Conservation (phyloP, 2,329 filamentous ascomycete genomes). For the Fusarium solani-melongenae region DNA sequence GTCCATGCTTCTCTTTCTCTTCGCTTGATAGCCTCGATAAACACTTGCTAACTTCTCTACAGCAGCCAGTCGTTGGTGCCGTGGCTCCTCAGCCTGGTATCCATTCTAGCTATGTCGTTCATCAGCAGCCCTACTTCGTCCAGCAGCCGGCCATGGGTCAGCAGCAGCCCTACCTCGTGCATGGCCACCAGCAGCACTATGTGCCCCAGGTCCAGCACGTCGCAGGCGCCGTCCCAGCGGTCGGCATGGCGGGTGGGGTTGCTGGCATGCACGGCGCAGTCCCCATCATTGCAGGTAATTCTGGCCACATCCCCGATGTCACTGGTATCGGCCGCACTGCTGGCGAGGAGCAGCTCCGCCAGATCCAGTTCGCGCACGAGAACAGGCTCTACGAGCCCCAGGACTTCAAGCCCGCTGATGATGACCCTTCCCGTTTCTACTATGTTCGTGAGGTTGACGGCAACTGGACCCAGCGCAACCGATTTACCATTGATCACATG, state of each 20-base stretch:
- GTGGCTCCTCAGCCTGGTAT: constrained; percentile 43
- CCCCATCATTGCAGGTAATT: constrained; percentile 56
- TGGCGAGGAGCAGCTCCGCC: constrained; percentile 58
- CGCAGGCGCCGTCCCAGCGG: constrained; percentile 38
- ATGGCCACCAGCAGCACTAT: constrained; percentile 41
- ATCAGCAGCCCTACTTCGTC: constrained; percentile 48
- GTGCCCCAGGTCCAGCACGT: constrained; percentile 43
- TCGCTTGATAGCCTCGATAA: not conserved
- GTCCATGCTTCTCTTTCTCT: not conserved
- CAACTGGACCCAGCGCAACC: constrained; percentile 68
- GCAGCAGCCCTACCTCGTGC: constrained; percentile 48
- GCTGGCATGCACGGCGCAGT: constrained; percentile 36
- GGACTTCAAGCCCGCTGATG: constrained; percentile 72
- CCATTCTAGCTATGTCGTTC: constrained; percentile 45
- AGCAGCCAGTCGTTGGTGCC: constrained; percentile 47
- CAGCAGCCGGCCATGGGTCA: constrained; percentile 47
- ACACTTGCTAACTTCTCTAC: constrained; percentile 28
- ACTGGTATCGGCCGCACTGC: constrained; percentile 64
- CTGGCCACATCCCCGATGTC: constrained; percentile 58
- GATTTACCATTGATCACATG: constrained; percentile 69
- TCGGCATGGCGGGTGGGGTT: constrained; percentile 40
- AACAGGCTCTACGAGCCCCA: constrained; percentile 67
- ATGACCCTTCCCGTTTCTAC: constrained; percentile 70
- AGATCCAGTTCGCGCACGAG: constrained; percentile 60
- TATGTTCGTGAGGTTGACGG: constrained; percentile 70